Conservation (phyloP, 2,329 filamentous ascomycete species). For the Orbilia brochopaga region DNA sequence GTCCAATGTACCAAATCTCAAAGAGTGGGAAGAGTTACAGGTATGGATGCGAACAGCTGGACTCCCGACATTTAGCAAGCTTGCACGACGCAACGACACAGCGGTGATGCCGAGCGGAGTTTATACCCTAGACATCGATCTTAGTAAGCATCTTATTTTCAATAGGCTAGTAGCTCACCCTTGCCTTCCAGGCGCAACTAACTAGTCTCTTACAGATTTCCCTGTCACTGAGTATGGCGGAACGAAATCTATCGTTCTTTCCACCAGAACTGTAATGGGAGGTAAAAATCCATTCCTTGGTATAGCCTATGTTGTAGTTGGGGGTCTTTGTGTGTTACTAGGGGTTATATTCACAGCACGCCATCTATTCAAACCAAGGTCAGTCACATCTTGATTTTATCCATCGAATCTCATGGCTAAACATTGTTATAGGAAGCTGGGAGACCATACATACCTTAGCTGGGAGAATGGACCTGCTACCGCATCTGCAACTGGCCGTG, state of each 20-base stretch:
- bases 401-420: slow-evolving; percentile 20
- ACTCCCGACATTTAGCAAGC: slow-evolving; percentile 90
- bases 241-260: slow-evolving; percentile 87
- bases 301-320: slow-evolving; percentile 93
- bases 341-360: slow-evolving; percentile 87
- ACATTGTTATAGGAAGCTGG: slow-evolving; percentile 74
- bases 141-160: too few species aligned
- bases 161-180: too few species aligned
- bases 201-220: too few species aligned
- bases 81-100: slow-evolving; percentile 81
- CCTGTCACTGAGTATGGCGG: slow-evolving; percentile 78
- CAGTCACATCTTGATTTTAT: slow-evolving; percentile 56
- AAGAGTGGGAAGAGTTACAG: slow-evolving; percentile 82
- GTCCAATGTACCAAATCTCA: slow-evolving; percentile 72
- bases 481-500: slow-evolving; percentile 60
- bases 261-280: slow-evolving; percentile 88
- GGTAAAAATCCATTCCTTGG: slow-evolving; percentile 94
- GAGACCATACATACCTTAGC: slow-evolving; percentile 94
- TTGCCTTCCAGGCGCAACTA: too few species aligned
- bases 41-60: slow-evolving; percentile 99
- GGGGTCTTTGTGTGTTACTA: slow-evolving; percentile 87
- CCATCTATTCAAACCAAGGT: slow-evolving; percentile 89
- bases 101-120: slow-evolving; percentile 70
- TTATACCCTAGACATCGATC: slow-evolving; percentile 77
- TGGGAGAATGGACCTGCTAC: slow-evolving; percentile 77